Evolutionary conservation across 306 rosid genomes (phyloP), one percentile per base, ranked within the genome.

Genomic region (Mimosa pudica): DNA sequence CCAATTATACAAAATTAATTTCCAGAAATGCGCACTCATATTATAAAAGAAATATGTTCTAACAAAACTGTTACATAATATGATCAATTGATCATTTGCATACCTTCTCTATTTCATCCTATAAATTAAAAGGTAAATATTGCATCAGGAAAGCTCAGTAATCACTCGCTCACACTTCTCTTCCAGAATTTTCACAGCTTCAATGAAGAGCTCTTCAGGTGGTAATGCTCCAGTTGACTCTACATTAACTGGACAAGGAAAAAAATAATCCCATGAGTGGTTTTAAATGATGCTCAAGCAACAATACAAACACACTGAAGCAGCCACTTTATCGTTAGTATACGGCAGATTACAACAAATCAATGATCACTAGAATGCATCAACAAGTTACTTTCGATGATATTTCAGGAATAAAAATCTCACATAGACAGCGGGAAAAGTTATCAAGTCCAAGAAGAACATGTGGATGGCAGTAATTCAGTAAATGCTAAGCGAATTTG

Each of bases 131-230:
- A 44, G 63, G 61, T 20, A 55, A 67, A 69, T 44, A 47, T 72
- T 77, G 70, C 70, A 71, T 86, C 85, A 90, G 80, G 96, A 89
- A 83, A 95, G 94, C 84, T 92, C 98, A 3, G 89, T 77, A 73
- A 95, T 95, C 69, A 93, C 89, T 6, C 94, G 90, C 78, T 92
- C 98, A 55, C 98, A 95, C 89, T 95, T 95, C 79, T 89, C 97
- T 91, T 92, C 98, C 85, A 95, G 85, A 73, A 92, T 91, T 89
- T 92, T 95, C 83, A 92, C 94, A 64, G 98, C 97, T 89, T 95
- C 98, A 1, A 94, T 92, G 67, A 95, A 92, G 10, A 95, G 82
- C 64, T 79, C 87, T 46, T 95, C 94, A 16, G 98, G 97, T 46
- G 94, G 90, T 81, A 95, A 80, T 64, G 93, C 89, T 84, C 98